Evolutionary conservation across 805 yeast species (phyloP).

Genomic region (Teunomyces panamensis): DNA sequence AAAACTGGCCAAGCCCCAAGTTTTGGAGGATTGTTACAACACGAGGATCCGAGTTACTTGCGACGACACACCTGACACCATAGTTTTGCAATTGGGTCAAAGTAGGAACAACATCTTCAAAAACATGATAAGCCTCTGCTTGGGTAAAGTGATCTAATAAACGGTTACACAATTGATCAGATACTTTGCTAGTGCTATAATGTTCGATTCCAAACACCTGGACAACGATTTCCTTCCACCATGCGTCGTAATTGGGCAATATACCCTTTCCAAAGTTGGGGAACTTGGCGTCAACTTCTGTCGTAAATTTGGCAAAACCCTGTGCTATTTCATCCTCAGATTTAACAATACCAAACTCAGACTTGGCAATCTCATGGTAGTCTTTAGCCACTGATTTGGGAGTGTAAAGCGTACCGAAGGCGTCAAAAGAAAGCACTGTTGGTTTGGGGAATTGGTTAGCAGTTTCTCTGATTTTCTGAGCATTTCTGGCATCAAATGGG

Average conservation of each 20-base stretch:
- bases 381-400: slow-evolving; percentile 57
- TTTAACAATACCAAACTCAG: slow-evolving; percentile 40
- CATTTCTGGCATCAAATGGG: slow-evolving; percentile 22
- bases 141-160: slow-evolving; percentile 50
- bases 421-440: slow-evolving; percentile 59
- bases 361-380: slow-evolving; percentile 46
- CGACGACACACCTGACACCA: slow-evolving; percentile 40
- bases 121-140: slow-evolving; percentile 49
- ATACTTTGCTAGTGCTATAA: slow-evolving; percentile 12
- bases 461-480: slow-evolving; percentile 25
- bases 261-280: slow-evolving; percentile 59
- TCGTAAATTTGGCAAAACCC: slow-evolving; percentile 32
- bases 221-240: slow-evolving; percentile 60
- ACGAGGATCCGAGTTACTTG: slow-evolving; percentile 63
- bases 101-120: slow-evolving; percentile 51
- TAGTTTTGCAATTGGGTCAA: slow-evolving; percentile 28
- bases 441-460: slow-evolving; percentile 32
- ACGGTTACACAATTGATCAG: slow-evolving; percentile 40
- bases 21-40: slow-evolving; percentile 44
- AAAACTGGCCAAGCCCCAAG: slow-evolving; percentile 42
- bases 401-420: slow-evolving; percentile 62
- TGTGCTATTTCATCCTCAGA: slow-evolving; percentile 19
- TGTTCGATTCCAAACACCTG: slow-evolving; percentile 39
- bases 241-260: slow-evolving; percentile 29
- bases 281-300: slow-evolving; percentile 31